Conservation (phyloP, 495 filamentous ascomycete species). For the Penicillium diatomitis region DNA sequence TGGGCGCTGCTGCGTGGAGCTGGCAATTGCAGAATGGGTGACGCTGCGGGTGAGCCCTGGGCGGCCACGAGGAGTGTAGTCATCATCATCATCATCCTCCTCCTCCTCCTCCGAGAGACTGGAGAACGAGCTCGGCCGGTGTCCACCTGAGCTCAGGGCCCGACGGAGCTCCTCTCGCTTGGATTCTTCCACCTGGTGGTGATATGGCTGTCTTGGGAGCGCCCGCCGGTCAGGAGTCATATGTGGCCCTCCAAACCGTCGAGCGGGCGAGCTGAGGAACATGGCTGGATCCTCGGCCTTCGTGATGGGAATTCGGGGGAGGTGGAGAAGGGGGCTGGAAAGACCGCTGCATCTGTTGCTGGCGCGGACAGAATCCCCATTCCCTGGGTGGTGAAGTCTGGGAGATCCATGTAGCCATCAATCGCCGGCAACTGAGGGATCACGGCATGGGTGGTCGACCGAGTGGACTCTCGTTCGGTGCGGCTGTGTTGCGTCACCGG, state of each 20-base stretch:
- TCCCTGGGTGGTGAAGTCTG: conserved; percentile 23
- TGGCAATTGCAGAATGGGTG: conserved; percentile 32
- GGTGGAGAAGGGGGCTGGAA: conserved; percentile 39
- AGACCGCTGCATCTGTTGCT: conserved; percentile 33
- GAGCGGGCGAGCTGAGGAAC: conserved; percentile 45
- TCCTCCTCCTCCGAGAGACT: conserved; percentile 21
- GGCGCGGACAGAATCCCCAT: conserved; percentile 24
- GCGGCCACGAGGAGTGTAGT: conserved; percentile 35
- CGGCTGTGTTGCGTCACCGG: neutral
- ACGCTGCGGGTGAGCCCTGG: conserved; percentile 53
- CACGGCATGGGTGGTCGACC: conserved; percentile 7
- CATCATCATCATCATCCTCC: conserved; percentile 36
- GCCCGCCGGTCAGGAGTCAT: conserved; percentile 25
- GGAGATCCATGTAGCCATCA: conserved; percentile 29
- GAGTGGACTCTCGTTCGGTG: conserved; percentile 1
- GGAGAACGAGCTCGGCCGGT: conserved; percentile 4
- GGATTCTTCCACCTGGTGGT: conserved; percentile 49
- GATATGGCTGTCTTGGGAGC: conserved; percentile 43
- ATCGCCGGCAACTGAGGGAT: conserved; percentile 36
- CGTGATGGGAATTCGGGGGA: conserved; percentile 30
- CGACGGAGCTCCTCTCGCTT: conserved; percentile 43
- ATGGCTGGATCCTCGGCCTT: conserved; percentile 46
- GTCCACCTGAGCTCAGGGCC: conserved; percentile 13
- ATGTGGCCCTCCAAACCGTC: conserved; percentile 36
- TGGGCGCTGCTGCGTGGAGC: conserved; percentile 21